Conservation (phyloP, 257 asterid genomes). For the Apocynum venetum region DNA sequence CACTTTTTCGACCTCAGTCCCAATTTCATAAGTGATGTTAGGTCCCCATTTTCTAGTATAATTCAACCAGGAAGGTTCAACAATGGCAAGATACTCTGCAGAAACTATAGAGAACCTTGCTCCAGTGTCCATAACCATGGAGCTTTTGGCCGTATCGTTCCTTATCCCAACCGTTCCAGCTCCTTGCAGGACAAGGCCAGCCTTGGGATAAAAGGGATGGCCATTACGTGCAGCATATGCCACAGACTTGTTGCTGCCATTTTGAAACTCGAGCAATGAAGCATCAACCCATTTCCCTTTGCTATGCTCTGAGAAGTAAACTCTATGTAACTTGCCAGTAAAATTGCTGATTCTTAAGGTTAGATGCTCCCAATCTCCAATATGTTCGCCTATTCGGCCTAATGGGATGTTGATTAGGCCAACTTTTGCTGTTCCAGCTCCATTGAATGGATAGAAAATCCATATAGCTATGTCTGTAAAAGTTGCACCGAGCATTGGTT, state of each 20-base stretch:
- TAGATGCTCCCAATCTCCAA: slow-evolving; percentile 95
- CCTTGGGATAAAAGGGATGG: slow-evolving; percentile 45
- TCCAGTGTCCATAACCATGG: slow-evolving; percentile 51
- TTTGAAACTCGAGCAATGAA: slow-evolving; percentile 36
- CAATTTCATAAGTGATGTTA: slow-evolving; percentile 32
- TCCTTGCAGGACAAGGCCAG: slow-evolving; percentile 58
- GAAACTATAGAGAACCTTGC: slow-evolving; percentile 42
- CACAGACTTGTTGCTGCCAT: slow-evolving; percentile 46
- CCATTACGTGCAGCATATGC: slow-evolving; percentile 66
- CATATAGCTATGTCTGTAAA: slow-evolving; percentile 75
- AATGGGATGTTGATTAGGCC: slow-evolving; percentile 46
- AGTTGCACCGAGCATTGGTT: slow-evolving; percentile 65
- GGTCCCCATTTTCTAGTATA: slow-evolving; percentile 79
- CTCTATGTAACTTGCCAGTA: slow-evolving; percentile 51
- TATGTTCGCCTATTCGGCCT: slow-evolving; percentile 75
- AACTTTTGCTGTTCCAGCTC: slow-evolving; percentile 57
- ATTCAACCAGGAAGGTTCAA: slow-evolving; percentile 75
- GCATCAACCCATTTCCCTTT: slow-evolving; percentile 70
- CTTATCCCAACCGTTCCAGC: slow-evolving; percentile 47
- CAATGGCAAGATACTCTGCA: slow-evolving; percentile 43
- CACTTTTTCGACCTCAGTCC: slow-evolving; percentile 35
- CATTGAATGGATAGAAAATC: slow-evolving; percentile 88
- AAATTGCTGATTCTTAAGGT: slow-evolving; percentile 83
- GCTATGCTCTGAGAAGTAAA: slow-evolving; percentile 61
- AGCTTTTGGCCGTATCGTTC: slow-evolving; percentile 59